These are phyloP conservation scores for Collybia sordida DNA, from an alignment of 768 basidiomycete species.

Conservation along the genomic window DNA sequence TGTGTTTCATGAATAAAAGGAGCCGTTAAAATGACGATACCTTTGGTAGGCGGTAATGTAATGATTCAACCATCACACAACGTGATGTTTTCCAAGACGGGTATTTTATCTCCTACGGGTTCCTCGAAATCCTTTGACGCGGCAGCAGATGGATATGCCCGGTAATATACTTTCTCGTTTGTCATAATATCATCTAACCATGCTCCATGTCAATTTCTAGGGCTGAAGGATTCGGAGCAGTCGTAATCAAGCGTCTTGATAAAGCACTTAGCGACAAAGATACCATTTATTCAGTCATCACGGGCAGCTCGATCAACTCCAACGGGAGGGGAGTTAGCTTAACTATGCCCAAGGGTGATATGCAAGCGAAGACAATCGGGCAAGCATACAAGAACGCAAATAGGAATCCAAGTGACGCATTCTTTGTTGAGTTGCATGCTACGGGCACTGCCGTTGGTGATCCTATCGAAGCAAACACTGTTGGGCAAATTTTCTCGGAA, in stretches of 20 bases:
- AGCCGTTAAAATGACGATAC: background rate
- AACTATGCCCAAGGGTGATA: constrained; percentile 6
- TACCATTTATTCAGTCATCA: constrained; percentile 6
- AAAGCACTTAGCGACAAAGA: constrained; percentile 5
- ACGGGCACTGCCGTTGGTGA: constrained; percentile 8
- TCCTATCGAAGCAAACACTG: constrained; percentile 9
- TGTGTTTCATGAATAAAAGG: background rate
- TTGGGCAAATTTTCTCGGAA: constrained; percentile 5
- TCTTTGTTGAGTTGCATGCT: constrained; percentile 8
- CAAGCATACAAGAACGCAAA: constrained; percentile 5
- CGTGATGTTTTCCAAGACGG: constrained; percentile 5
- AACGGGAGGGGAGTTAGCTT: constrained; percentile 6
- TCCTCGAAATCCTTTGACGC: constrained; percentile 11
- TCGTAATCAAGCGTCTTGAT: constrained; percentile 8
- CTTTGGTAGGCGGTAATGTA: constrained; percentile 6
- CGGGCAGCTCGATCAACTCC: constrained; percentile 4
- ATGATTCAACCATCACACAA: constrained; percentile 5
- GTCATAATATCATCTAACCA: background rate
- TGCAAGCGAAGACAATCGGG: constrained; percentile 6
- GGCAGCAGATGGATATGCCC: constrained; percentile 8
- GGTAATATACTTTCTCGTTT: background rate
- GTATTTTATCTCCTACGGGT: constrained; percentile 10
- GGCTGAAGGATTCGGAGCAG: constrained; percentile 8
- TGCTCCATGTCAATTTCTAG: background rate
- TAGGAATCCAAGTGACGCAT: constrained; percentile 7